Percentiles rank a stretch among this genome's conserved stretches.
phyloP scores from a whole-genome alignment of 1,284 basidiomycete genomes.

The Ceratobasidium sp. region DNA sequence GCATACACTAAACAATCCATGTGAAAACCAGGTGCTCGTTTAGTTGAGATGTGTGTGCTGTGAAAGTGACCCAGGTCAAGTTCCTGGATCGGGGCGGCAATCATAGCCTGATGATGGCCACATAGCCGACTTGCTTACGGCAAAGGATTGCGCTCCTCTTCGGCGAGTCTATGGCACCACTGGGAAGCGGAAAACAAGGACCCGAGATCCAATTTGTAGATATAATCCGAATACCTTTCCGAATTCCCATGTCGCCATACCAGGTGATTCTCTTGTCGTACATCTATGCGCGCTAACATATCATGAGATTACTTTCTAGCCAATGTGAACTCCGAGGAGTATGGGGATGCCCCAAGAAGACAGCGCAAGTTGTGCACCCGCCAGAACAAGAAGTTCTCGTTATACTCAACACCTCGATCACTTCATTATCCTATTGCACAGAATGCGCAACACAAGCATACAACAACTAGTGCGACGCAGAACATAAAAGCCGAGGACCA shows the following conservation, averaged over 20 bases:
- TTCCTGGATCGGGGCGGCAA: not conserved
- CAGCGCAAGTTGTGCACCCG: constrained; percentile 1
- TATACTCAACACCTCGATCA: not conserved
- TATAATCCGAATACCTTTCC: not conserved
- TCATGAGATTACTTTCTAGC: not conserved
- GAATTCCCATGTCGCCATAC: constrained; percentile 4
- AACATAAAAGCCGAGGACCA: not conserved
- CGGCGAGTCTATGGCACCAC: not conserved
- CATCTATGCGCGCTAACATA: constrained; percentile 1
- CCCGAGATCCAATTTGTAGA: not conserved
- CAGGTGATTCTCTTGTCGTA: constrained; percentile 4
- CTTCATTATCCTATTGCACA: not conserved
- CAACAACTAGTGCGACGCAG: not conserved
- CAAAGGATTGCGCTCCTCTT: not conserved
- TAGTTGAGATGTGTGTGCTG: not conserved
- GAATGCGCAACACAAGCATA: not conserved
- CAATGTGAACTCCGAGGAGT: not conserved
- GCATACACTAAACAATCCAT: not conserved
- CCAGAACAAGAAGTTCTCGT: not conserved
- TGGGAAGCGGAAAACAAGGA: not conserved
- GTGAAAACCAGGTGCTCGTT: not conserved
- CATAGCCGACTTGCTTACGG: not conserved
- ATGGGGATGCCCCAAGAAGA: not conserved
- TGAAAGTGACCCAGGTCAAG: not conserved
- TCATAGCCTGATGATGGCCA: not conserved